Conservation (phyloP, 2,329 filamentous ascomycete species). For the Aspergillus candidus region DNA sequence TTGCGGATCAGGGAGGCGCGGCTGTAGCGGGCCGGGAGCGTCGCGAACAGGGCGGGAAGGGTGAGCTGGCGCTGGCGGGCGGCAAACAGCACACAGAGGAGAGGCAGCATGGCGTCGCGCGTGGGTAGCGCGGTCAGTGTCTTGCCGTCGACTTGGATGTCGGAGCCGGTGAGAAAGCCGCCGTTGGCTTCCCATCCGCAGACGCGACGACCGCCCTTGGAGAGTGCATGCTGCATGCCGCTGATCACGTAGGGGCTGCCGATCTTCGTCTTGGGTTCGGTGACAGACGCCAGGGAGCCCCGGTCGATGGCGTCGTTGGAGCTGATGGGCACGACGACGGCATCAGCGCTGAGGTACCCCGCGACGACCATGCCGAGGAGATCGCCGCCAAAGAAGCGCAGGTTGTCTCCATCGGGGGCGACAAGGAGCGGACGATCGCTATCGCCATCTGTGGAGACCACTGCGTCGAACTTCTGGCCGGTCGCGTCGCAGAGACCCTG, state of each 20-base stretch:
- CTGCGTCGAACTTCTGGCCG: slow-evolving; percentile 23
- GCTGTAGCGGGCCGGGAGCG: slow-evolving; percentile 25
- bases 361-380: slow-evolving; percentile 29
- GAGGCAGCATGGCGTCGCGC: slow-evolving; percentile 26
- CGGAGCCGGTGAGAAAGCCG: slow-evolving; percentile 28
- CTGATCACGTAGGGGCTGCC: slow-evolving; percentile 31
- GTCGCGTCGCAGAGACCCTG: slow-evolving; percentile 20
- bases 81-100: slow-evolving; percentile 26
- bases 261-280: slow-evolving; percentile 29
- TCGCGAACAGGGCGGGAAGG: slow-evolving; percentile 23
- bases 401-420: slow-evolving; percentile 20
- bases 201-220: slow-evolving; percentile 22
- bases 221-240: slow-evolving; percentile 27
- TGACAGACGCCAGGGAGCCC: slow-evolving; percentile 20
- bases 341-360: slow-evolving; percentile 24
- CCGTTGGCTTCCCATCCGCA: slow-evolving; percentile 32
- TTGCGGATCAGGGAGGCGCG: slow-evolving; percentile 27
- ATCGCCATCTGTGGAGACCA: slow-evolving; percentile 30
- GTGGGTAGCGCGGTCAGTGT: slow-evolving; percentile 26
- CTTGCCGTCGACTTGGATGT: slow-evolving; percentile 24
- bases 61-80: slow-evolving; percentile 19
- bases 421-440: slow-evolving; percentile 29
- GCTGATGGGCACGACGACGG: slow-evolving; percentile 30
- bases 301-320: slow-evolving; percentile 30
- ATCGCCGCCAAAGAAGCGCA: slow-evolving; percentile 30